Percentiles rank a stretch among this genome's conserved stretches.
These are phyloP conservation scores for Neurospora sublineolata DNA, from an alignment of 495 filamentous ascomycete genomes.

Conservation along the genomic window DNA sequence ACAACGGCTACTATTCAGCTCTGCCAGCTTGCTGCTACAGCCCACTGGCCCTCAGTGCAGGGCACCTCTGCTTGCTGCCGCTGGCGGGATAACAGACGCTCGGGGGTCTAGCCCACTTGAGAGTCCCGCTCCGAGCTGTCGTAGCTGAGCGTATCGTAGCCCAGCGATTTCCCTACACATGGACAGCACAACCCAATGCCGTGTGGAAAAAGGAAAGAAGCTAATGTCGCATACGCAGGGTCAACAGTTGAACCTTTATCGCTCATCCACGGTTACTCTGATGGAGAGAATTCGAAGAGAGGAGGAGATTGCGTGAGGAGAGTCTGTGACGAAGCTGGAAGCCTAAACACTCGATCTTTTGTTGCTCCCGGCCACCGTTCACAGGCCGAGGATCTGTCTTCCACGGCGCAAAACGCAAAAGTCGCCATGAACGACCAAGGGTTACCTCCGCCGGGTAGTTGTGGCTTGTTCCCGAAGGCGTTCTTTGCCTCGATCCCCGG, in stretches of 20 bases:
- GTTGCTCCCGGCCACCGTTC: background rate
- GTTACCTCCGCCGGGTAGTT: background rate
- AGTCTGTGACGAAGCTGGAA: background rate
- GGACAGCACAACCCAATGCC: background rate
- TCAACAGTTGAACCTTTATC: background rate
- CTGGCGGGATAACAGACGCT: background rate
- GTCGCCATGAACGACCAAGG: background rate
- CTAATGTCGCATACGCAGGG: background rate
- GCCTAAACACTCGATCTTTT: background rate
- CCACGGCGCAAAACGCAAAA: background rate
- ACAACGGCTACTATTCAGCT: background rate
- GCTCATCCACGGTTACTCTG: background rate
- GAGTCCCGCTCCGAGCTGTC: background rate
- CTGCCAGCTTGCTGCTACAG: background rate
- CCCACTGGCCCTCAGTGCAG: background rate
- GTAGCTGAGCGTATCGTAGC: background rate
- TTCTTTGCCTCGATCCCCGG: background rate
- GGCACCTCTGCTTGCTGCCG: background rate
- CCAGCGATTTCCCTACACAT: background rate
- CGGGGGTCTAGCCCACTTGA: background rate
- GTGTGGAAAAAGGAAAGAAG: background rate
- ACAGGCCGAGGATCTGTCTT: background rate
- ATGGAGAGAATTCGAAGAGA: background rate
- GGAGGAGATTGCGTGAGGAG: background rate
- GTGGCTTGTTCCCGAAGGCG: background rate